Evolutionary conservation across 768 basidiomycete genomes (phyloP).

Genomic region (Boletus vinaceobasis): DNA sequence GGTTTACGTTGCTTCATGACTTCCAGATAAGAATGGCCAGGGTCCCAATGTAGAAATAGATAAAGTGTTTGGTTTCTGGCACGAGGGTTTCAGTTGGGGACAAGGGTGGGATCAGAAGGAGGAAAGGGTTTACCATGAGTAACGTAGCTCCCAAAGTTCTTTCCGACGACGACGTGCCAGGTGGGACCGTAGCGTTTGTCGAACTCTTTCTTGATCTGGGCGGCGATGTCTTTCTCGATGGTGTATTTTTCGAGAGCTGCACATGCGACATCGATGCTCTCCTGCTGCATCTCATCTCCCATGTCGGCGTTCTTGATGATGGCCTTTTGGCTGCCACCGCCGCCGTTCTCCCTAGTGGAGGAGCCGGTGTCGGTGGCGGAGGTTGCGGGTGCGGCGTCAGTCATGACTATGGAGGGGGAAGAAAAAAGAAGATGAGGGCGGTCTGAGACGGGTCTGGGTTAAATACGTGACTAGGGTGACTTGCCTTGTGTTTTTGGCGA

Average conservation of each 20-base stretch:
- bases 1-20: slow-evolving; percentile 49
- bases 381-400: slow-evolving; percentile 58
- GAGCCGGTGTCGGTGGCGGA: slow-evolving; percentile 53
- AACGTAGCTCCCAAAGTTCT: slow-evolving; percentile 98
- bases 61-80: slow-evolving; percentile 95
- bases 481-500: slow-evolving; percentile 30
- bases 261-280: slow-evolving; percentile 83
- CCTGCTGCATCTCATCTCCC: slow-evolving; percentile 95
- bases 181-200: slow-evolving; percentile 90
- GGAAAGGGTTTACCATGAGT: slow-evolving; percentile 72
- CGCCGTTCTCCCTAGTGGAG: slow-evolving; percentile 36
- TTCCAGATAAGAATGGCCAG: slow-evolving; percentile 96
- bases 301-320: slow-evolving; percentile 97
- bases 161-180: slow-evolving; percentile 99
- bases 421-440: not conserved
- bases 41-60: slow-evolving; percentile 95
- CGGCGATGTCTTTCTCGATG: slow-evolving; percentile 98
- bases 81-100: slow-evolving; percentile 8
- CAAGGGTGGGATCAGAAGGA: not conserved
- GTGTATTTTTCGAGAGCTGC: slow-evolving; percentile 85
- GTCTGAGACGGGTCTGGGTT: slow-evolving; percentile 12
- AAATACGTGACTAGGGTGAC: slow-evolving; percentile 21
- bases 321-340: slow-evolving; percentile 60
- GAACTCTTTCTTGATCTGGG: slow-evolving; percentile 97
- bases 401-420: slow-evolving; percentile 37